Conservation (phyloP, 352 stramenopile genomes). For the Thraustochytrium striatum region DNA sequence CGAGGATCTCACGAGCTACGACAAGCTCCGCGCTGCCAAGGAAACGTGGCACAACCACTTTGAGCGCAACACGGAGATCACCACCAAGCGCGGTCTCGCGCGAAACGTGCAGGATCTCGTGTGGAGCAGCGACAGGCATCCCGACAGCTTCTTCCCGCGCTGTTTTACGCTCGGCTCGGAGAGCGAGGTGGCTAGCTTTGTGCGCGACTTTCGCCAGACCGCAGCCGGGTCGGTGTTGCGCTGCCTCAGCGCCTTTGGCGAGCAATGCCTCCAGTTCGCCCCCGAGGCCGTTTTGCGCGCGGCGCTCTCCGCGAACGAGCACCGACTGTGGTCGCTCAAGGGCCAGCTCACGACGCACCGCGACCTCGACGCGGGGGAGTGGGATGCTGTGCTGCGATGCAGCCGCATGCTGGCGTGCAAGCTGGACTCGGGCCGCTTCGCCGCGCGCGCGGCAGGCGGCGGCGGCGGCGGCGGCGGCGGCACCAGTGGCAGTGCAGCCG, state of each 20-base stretch:
- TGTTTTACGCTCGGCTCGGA: constrained; percentile 50
- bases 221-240: constrained; percentile 50
- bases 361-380: constrained; percentile 47
- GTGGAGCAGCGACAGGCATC: constrained; percentile 22
- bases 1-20: too few species aligned
- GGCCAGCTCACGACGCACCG: constrained; percentile 34
- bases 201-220: constrained; percentile 51
- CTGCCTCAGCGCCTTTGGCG: not conserved
- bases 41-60: constrained; percentile 54
- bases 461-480: not conserved
- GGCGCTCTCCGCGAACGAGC: constrained; percentile 43
- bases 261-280: constrained; percentile 15
- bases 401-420: not conserved
- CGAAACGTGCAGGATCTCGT: constrained; percentile 9
- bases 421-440: not conserved
- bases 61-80: constrained; percentile 46
- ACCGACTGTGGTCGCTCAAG: constrained; percentile 30
- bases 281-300: constrained; percentile 46
- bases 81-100: constrained; percentile 50
- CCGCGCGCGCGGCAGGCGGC: not conserved
- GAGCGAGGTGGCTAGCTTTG: constrained; percentile 26
- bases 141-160: constrained; percentile 50
- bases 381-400: not conserved
- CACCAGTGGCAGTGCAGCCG: too few species aligned
- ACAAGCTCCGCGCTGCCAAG: too few species aligned